Base-by-base conservation (phyloP, 805 yeast species). In the Metschnikowia continentalis region DNA sequence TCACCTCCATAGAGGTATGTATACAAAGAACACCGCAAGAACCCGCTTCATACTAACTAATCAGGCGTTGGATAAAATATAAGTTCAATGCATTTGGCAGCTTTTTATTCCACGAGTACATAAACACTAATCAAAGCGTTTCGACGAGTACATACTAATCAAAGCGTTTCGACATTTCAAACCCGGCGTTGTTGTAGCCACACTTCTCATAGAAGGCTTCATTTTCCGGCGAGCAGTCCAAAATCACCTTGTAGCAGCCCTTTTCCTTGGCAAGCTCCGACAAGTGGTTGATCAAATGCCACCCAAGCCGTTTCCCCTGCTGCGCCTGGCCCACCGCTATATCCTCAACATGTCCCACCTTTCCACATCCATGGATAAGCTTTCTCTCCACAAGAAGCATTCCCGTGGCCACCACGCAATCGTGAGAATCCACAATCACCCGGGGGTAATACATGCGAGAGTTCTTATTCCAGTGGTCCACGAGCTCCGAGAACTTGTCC, bases 311-410 rank as follows among this genome's bases (percentile, higher is more conserved):
- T 63, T 85, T 83, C 6, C 99, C 99, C 63, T 91, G 97, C 64
- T 88, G 88, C 17, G 76, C 70, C 32, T 66, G 64, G 17, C 82
- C 76, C 3, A 92, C 96, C 0, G 97, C 86, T 54, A 92, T 92
- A 65, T 92, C 99, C 63, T 92, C 99, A 55, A 92, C 86, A 70
- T 92, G 98, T 1, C 98, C 98, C 4, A 89, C 95, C 47, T 77
- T 68, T 0, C 96, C 95, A 65, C 94, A 83, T 37, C 73, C 80
- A 68, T 92, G 99, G 55, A 94, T 90, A 55, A 86, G 70, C 67
- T 92, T 92, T 46, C 77, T 78, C 66, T 92, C 99, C 6, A 94
- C 73, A 10, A 94, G 61, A 13, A 92, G 70, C 65, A 86, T 83
- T 0, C 98, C 98, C 0, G 90, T 82, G 3, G 95, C 97, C 0